A percentile compares a stretch with the other conserved stretches of the same genome.
Evolutionary conservation across 805 yeast genomes (phyloP).

Genomic region (Hanseniaspora lachancei): DNA sequence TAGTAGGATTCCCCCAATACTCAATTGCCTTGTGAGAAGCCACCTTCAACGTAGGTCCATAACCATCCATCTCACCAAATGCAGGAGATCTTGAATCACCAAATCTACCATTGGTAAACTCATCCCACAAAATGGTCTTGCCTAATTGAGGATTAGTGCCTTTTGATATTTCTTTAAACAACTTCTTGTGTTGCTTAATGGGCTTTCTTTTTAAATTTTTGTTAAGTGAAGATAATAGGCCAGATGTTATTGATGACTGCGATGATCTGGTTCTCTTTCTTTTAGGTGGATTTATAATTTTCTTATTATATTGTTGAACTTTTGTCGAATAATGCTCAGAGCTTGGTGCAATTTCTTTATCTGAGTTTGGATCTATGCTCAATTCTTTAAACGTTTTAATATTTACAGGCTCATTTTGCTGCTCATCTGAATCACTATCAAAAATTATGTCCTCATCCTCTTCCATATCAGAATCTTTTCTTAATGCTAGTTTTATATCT

Average conservation of each 20-base stretch:
- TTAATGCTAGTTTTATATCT: conserved; percentile 18
- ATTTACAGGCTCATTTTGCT: neutral
- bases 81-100: conserved; percentile 95
- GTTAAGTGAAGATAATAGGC: neutral
- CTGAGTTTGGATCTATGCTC: conserved; percentile 7
- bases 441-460: conserved; percentile 26
- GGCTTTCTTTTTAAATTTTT: conserved; percentile 5
- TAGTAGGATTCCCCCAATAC: conserved; percentile 70
- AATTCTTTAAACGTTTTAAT: neutral
- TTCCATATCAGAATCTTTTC: conserved; percentile 29
- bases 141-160: conserved; percentile 10
- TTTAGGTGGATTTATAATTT: neutral
- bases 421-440: conserved; percentile 15
- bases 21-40: conserved; percentile 51
- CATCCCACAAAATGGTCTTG: conserved; percentile 54
- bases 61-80: conserved; percentile 95
- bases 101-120: conserved; percentile 88
- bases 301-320: neutral
- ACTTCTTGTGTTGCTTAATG: conserved; percentile 4
- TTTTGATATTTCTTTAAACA: conserved; percentile 8
- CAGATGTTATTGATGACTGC: conserved; percentile 8
- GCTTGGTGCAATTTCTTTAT: conserved; percentile 11
- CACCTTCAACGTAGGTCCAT: conserved; percentile 81
- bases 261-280: conserved; percentile 12
- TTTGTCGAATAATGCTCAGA: conserved; percentile 4